Percentiles rank a stretch among this genome's conserved stretches.
Evolutionary conservation across 345 rosid genomes (phyloP).

Genomic region (Cardamine resedifolia): DNA sequence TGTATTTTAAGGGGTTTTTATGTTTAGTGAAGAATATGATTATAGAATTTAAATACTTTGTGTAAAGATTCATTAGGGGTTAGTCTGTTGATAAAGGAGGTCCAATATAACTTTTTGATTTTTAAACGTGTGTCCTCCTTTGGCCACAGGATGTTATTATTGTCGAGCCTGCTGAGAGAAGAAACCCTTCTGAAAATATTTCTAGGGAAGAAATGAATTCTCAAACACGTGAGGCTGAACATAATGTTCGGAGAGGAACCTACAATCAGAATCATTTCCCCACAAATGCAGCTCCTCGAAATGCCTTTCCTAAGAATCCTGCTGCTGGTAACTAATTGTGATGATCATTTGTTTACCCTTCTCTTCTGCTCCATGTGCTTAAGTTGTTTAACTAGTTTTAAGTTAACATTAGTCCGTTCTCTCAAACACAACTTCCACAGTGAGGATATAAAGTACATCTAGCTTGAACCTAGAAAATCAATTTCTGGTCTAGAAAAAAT

Average conservation of each 20-base stretch:
- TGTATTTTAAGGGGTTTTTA: neutral
- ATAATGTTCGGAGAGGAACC: conserved; percentile 40
- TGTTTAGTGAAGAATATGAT: neutral
- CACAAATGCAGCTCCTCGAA: conserved; percentile 33
- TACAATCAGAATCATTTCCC: conserved; percentile 42
- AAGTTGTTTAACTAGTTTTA: neutral
- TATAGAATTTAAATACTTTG: neutral
- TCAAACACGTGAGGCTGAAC: conserved; percentile 40
- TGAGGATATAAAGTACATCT: neutral
- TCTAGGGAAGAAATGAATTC: conserved; percentile 36
- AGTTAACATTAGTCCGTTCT: neutral
- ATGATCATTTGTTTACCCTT: neutral
- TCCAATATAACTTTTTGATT: conserved; percentile 26
- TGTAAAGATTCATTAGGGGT: neutral
- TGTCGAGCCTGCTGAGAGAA: conserved; percentile 43
- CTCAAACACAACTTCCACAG: neutral
- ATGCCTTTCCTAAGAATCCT: neutral
- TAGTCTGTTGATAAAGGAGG: neutral
- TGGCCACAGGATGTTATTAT: conserved; percentile 47
- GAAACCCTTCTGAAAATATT: conserved; percentile 43
- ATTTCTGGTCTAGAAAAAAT: neutral
- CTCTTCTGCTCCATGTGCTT: neutral
- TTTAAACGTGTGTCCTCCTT: conserved; percentile 21
- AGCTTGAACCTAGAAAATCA: neutral
- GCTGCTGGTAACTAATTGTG: conserved; percentile 18